A percentile compares a stretch with the other conserved stretches of the same genome.
These are phyloP conservation scores for Pterulicium gracile DNA, from an alignment of 1,284 basidiomycete genomes.

Conservation along the genomic window DNA sequence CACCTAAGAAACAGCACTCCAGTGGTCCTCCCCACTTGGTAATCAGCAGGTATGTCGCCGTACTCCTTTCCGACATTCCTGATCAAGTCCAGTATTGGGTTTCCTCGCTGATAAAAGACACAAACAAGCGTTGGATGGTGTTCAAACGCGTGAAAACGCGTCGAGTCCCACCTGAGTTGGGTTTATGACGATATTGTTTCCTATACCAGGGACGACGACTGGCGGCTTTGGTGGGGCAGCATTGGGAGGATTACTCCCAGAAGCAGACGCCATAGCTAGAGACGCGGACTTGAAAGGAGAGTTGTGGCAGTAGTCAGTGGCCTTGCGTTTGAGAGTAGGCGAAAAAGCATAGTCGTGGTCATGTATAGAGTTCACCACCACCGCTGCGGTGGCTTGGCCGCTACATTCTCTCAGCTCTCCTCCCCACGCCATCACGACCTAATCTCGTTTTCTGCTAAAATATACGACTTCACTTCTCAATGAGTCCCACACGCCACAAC, in stretches of 20 bases:
- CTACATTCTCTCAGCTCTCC: too few relatives aligned
- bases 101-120: conserved; percentile 53
- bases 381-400: too few relatives aligned
- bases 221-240: conserved; percentile 33
- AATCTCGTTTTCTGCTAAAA: too few relatives aligned
- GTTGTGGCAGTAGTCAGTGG: too few relatives aligned
- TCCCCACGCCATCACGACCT: too few relatives aligned
- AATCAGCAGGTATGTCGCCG: conserved; percentile 89
- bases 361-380: too few relatives aligned
- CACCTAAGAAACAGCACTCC: conserved; percentile 89
- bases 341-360: too few relatives aligned
- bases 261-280: background rate
- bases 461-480: too few relatives aligned
- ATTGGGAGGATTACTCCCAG: background rate
- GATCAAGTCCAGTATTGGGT: conserved; percentile 79
- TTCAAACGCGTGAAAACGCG: background rate
- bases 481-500: too few relatives aligned
- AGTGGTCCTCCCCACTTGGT: conserved; percentile 91
- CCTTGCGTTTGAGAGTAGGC: too few relatives aligned
- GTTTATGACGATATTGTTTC: conserved; percentile 50
- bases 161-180: conserved; percentile 15
- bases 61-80: conserved; percentile 90
- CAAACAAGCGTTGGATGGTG: background rate
- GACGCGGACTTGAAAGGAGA: too few relatives aligned
- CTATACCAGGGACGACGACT: conserved; percentile 54